Evolutionary conservation across 805 yeast species (phyloP), one percentile per base, ranked within the genome.

Genomic region (Tetrapisispora phaffii): DNA sequence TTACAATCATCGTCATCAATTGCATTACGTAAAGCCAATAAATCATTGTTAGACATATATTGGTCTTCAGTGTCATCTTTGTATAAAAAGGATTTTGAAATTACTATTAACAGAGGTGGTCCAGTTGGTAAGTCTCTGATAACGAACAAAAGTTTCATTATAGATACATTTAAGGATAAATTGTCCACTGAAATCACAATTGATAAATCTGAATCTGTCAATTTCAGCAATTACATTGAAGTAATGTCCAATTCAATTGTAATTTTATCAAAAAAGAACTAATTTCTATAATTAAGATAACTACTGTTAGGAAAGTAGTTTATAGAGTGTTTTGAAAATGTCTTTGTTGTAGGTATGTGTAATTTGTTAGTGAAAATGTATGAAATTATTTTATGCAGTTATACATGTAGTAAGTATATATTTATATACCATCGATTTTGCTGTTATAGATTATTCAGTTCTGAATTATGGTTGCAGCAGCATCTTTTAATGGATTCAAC

Each of bases 111-210:
- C 28, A 54, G 67, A 47, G 67, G 67, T 35, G 67, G 67, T 1
- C 67, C 67, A 4, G 66, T 62, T 1, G 66, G 67, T 5, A 62
- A 62, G 47, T 47, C 58, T 16, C 34, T 62, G 29, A 37, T 49
- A 5, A 53, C 53, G 32, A 59, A 58, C 41, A 48, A 50, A 20
- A 47, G 47, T 7, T 34, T 55, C 21, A 50, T 62, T 7, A 37
- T 44, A 1, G 48, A 56, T 22, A 44, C 59, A 15, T 55, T 62
- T 13, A 50, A 45, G 6, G 45, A 53, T n/a, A 47, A 34, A 35
- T 47, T 54, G 54, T 24, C 51, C 54, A 55, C 42, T 41, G 5
- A 41, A 41, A 8, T 45, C 49, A 9, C 39, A 47, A 8, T 42
- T 4, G 33, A 26, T 7, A 23, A 36, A 6, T 46, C 45, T 24